phyloP scores from a whole-genome alignment of 2,329 filamentous ascomycete species.

The Colletotrichum sp. region DNA sequence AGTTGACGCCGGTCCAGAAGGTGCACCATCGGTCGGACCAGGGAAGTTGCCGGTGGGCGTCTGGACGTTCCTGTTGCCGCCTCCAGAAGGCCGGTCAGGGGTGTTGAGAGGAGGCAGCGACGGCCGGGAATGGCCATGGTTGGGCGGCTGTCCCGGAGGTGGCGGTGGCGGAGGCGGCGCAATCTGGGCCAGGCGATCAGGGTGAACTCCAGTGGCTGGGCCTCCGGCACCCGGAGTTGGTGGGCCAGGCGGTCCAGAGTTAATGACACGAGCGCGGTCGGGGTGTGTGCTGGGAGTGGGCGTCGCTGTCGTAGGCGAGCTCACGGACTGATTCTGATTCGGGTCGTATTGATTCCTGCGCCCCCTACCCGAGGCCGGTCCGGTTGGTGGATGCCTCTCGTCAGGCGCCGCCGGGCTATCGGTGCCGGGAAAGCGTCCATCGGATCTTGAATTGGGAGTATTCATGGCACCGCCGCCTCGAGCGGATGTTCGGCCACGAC shows the following conservation, averaged over 20 bases:
- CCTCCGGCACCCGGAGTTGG: constrained; percentile 25
- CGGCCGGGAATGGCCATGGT: constrained; percentile 32
- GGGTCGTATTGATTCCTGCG: constrained; percentile 33
- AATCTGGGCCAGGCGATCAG: constrained; percentile 56
- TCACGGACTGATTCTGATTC: background rate
- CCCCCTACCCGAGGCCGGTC: constrained; percentile 54
- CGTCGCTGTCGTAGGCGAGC: constrained; percentile 5
- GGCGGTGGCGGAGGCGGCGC: constrained; percentile 39
- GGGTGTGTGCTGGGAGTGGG: constrained; percentile 11
- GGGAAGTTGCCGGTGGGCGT: constrained; percentile 16
- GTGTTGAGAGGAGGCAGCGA: constrained; percentile 33
- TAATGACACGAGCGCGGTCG: constrained; percentile 12
- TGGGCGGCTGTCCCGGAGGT: constrained; percentile 29
- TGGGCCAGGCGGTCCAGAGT: constrained; percentile 10
- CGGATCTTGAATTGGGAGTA: constrained; percentile 41
- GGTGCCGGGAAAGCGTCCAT: constrained; percentile 44
- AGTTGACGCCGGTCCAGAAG: constrained; percentile 30
- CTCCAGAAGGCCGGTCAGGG: constrained; percentile 30
- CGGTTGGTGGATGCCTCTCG: constrained; percentile 56
- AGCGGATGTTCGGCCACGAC: constrained; percentile 49
- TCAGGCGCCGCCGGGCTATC: constrained; percentile 52
- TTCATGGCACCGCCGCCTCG: constrained; percentile 40
- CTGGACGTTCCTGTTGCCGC: background rate
- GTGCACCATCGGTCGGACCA: background rate
- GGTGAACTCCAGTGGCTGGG: constrained; percentile 46